Conservation (phyloP, 2,329 filamentous ascomycete species). For the Scedosporium boydii region DNA sequence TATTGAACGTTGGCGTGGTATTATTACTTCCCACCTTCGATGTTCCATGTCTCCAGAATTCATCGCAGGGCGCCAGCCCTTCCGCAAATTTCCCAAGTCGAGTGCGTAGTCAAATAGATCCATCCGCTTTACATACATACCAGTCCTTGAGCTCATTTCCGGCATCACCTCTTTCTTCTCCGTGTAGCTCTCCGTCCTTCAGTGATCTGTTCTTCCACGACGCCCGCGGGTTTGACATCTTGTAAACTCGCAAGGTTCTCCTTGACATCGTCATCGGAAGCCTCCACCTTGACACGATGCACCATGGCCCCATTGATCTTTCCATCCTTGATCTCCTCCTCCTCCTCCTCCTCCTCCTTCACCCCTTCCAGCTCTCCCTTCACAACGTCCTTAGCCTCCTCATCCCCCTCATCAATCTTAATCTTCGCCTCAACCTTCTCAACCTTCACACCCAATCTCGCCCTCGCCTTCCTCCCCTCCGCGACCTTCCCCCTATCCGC, state of each 20-base stretch:
- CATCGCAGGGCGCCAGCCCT: no score
- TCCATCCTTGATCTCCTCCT: neutral
- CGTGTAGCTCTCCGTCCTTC: neutral
- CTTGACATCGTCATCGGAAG: neutral
- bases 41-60: neutral
- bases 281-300: neutral
- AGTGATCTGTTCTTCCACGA: neutral
- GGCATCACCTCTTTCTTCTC: neutral
- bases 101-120: neutral
- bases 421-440: constrained; percentile 14
- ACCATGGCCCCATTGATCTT: neutral
- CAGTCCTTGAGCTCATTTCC: neutral
- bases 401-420: constrained; percentile 20
- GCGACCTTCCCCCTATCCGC: constrained; percentile 57
- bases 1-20: no score
- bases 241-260: neutral
- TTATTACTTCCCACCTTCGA: neutral
- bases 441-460: constrained; percentile 13
- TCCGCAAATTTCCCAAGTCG: neutral
- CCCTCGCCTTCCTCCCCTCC: constrained; percentile 43
- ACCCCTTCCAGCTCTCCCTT: constrained; percentile 3
- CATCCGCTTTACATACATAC: neutral
- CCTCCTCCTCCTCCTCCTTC: constrained; percentile 6
- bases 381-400: constrained; percentile 25
- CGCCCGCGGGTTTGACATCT: neutral